Evolutionary conservation across 495 filamentous ascomycete species (phyloP).

Genomic region (Hapsidospora chrysogenum): DNA sequence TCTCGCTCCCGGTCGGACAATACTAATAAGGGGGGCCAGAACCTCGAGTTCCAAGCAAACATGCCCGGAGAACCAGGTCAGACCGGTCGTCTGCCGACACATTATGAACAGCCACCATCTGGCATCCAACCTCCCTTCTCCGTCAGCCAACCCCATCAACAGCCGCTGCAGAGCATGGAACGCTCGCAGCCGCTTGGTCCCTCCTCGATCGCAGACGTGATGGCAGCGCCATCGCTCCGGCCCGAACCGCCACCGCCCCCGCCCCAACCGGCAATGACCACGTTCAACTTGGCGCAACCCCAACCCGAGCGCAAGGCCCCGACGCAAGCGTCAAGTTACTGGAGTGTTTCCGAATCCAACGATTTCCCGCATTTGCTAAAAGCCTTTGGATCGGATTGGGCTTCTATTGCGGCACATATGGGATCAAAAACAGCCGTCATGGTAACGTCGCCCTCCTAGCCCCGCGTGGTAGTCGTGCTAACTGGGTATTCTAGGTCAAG

Average conservation of each 20-base stretch:
- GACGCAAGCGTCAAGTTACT: slow-evolving; percentile 74
- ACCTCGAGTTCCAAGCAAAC: slow-evolving; percentile 18
- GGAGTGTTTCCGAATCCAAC: slow-evolving; percentile 80
- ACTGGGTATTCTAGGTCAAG: slow-evolving; percentile 50
- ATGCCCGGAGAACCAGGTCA: slow-evolving; percentile 13
- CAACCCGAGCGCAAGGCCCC: slow-evolving; percentile 31
- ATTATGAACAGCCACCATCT: slow-evolving; percentile 17
- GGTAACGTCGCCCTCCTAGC: slow-evolving; percentile 36
- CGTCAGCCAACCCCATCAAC: slow-evolving; percentile 9
- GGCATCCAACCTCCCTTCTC: slow-evolving; percentile 22
- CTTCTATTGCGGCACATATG: slow-evolving; percentile 69
- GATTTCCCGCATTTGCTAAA: slow-evolving; percentile 66
- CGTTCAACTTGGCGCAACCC: slow-evolving; percentile 21
- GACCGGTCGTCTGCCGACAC: slow-evolving; percentile 10
- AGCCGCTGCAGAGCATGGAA: slow-evolving; percentile 19
- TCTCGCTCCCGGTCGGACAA: slow-evolving; percentile 30
- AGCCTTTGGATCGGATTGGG: slow-evolving; percentile 82
- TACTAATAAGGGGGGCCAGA: no score
- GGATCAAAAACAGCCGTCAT: slow-evolving; percentile 85
- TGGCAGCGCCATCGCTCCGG: slow-evolving; percentile 30
- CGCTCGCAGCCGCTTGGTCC: slow-evolving; percentile 13
- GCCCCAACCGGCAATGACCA: slow-evolving; percentile 15
- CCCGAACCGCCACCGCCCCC: slow-evolving; percentile 27
- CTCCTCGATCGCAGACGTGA: slow-evolving; percentile 25
- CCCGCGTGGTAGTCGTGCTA: slow-evolving; percentile 5